These are phyloP conservation scores for Podospora sp. DNA, from an alignment of 495 filamentous ascomycete genomes.

Conservation along the genomic window DNA sequence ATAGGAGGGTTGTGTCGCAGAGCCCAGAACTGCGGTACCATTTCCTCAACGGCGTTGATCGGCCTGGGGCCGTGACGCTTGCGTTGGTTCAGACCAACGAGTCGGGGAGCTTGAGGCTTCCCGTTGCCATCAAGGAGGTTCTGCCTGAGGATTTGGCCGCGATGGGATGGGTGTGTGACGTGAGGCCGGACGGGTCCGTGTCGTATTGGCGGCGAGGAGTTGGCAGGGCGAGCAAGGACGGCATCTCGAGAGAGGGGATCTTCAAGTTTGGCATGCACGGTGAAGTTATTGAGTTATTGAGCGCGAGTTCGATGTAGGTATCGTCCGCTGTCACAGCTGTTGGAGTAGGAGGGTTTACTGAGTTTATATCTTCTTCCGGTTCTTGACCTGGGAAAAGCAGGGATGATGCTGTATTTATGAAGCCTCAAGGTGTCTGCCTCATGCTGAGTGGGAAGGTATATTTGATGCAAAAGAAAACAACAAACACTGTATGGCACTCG, in stretches of 20 bases:
- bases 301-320: background rate
- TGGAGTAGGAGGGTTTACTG: no score
- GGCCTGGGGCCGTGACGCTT: background rate
- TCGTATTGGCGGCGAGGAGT: background rate
- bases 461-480: no score
- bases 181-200: constrained; percentile 2
- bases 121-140: constrained; percentile 4
- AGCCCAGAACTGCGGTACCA: background rate
- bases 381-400: no score
- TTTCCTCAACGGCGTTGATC: constrained; percentile 2
- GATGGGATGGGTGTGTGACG: background rate
- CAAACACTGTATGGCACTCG: no score
- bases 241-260: background rate
- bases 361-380: no score
- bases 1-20: background rate
- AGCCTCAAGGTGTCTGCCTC: no score
- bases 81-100: background rate
- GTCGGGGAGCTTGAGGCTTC: background rate
- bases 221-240: background rate
- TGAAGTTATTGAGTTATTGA: background rate
- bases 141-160: background rate
- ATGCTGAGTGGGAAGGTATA: no score
- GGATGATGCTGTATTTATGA: no score
- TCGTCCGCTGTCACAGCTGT: background rate
- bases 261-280: background rate